Evolutionary conservation across 805 yeast species (phyloP), one percentile per base, ranked within the genome.

Genomic region (Saccharomycopsis malanga): DNA sequence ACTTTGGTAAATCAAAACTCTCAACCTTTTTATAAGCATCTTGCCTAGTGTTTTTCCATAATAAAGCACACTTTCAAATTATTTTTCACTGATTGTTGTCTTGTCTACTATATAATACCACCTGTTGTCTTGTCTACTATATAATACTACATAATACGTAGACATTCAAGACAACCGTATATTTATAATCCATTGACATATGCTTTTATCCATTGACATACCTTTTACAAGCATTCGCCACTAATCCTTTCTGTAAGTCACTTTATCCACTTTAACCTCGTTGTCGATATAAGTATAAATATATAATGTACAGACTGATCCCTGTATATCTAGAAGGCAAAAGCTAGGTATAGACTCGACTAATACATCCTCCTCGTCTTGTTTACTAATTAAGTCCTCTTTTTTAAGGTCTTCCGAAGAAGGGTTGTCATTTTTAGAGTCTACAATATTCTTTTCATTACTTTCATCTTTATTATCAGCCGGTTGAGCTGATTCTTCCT

Each of bases 201-300:
- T n/a, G n/a, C n/a, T n/a, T n/a, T n/a, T n/a, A n/a, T n/a, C n/a
- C n/a, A n/a, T n/a, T n/a, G n/a, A n/a, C n/a, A n/a, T n/a, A n/a
- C n/a, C n/a, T n/a, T n/a, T n/a, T n/a, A n/a, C n/a, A n/a, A n/a
- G n/a, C n/a, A n/a, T n/a, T n/a, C n/a, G n/a, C n/a, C n/a, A n/a
- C n/a, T n/a, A 66, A 35, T 69, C 75, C 58, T 79, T 81, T 35
- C 81, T 68, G 57, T 79, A 83, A 23, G 77, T 76, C 39, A 87
- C 83, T 64, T 88, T 88, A 61, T 91, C 97, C 17, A 93, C 96
- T 61, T 85, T 86, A 29, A 93, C 89, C 50, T 87, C 95, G 1
- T 81, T 87, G 53, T 80, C 81, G 35, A 83, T 69, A 57, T 81
- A 71, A 9, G 93, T 84, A 69, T 93, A 93, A 50, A 93, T 83